Evolutionary conservation across 352 stramenopile species (phyloP), one percentile per base, ranked within the genome.

Genomic region (Phytophthora litchii): DNA sequence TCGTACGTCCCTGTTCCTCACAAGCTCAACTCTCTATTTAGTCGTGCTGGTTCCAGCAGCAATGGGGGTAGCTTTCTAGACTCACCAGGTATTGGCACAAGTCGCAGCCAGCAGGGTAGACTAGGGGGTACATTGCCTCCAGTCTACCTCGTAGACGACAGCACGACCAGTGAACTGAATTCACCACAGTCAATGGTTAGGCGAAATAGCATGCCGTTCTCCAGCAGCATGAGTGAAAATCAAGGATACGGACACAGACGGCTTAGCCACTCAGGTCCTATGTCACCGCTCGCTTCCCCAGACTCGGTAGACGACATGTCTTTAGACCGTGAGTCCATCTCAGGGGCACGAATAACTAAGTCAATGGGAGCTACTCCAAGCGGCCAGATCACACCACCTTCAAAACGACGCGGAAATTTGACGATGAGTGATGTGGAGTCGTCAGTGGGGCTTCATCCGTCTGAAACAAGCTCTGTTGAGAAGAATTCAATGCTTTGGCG

Each of bases 121-220:
- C 34, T 70, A 5, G 54, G 52, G 51, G 53, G 38, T 7, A 71
- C 73, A 46, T 43, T 91, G 3, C 81, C 86, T 29, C 82, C 86
- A 0, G 80, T 95, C 8, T 95, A 92, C 67, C 74, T 95, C 13
- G 86, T 95, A 3, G 85, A 92, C 35, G 86, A 95, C 51, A 91
- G 76, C 43, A 43, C 71, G 0, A 66, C 68, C 2, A 80, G 73
- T 21, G 80, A 88, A 38, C 52, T 77, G 23, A 76, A 76, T 36
- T 73, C 72, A 13, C 65, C 58, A n/a, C 61, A 80, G 14, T 74
- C 67, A 0, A 64, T 60, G n/a, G 48, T 54, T 14, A 32, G 50
- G 35, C 56, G 44, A 19, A 51, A 52, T 13, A 72, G 60, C 21
- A 50, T 72, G 17, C 36, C 53, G 16, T 64, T 70, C n/a, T 74